phyloP scores from a whole-genome alignment of 495 filamentous ascomycete species.

The Aspergillus funiculosus region DNA sequence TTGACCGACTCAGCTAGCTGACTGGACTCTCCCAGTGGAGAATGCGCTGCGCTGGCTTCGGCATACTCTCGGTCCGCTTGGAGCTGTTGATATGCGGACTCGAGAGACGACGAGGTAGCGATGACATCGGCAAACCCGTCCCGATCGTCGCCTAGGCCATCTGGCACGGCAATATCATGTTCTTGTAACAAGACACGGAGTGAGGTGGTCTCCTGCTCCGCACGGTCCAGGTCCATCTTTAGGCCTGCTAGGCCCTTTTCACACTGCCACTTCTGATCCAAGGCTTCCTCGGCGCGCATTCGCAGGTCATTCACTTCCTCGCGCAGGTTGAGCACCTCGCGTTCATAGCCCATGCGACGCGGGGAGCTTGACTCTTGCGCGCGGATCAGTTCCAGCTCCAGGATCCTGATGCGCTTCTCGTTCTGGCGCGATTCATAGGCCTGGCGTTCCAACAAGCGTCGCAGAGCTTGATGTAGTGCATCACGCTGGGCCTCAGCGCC shows the following conservation, averaged over 20 bases:
- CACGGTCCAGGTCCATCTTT: constrained; percentile 96
- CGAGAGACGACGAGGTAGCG: constrained; percentile 65
- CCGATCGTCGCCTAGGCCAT: constrained; percentile 33
- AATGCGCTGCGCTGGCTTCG: constrained; percentile 56
- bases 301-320: constrained; percentile 81
- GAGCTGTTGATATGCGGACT: constrained; percentile 73
- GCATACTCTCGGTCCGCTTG: constrained; percentile 71
- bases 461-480: constrained; percentile 79
- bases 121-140: constrained; percentile 48
- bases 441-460: constrained; percentile 81
- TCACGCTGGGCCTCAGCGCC: constrained; percentile 92
- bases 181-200: constrained; percentile 75
- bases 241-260: constrained; percentile 88
- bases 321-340: constrained; percentile 70
- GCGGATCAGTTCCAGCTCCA: constrained; percentile 73
- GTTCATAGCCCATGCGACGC: constrained; percentile 70
- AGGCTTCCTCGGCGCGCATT: constrained; percentile 84
- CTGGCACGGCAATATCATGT: constrained; percentile 71
- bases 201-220: constrained; percentile 83
- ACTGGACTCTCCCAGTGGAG: constrained; percentile 58
- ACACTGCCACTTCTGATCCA: constrained; percentile 95
- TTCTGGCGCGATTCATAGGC: constrained; percentile 74
- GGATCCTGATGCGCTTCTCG: constrained; percentile 62
- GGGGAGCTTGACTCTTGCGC: constrained; percentile 62
- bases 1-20: constrained; percentile 65